Evolutionary conservation across 805 yeast species (phyloP), one percentile per base, ranked within the genome.

Genomic region (Starmera quercuum): DNA sequence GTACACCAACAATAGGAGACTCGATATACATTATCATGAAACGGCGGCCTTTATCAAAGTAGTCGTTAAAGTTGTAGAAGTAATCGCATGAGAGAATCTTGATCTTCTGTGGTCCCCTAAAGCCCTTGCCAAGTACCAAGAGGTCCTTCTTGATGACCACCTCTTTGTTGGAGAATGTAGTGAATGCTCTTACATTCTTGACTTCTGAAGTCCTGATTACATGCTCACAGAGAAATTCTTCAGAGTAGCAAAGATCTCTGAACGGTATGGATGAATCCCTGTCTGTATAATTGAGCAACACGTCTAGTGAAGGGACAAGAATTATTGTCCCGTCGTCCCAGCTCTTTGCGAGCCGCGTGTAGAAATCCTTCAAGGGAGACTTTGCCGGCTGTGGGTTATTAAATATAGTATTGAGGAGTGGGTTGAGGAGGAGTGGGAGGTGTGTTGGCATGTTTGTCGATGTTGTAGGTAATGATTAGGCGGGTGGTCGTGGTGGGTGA

Each of bases 141-240:
- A 54, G 43, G 16, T 75, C 78, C 37, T 75, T 76, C 45, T 72
- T 73, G 20, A 83, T 56, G 2, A 70, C 53, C 0, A 82, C 54
- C 33, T 74, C 77, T 43, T 68, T 70, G 15, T 75, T 74, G 48
- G 68, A 77, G 26, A 78, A 43, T 0, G 87, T 75, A 35, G 57
- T 59, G 41, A 67, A 74, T 13, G 70, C 55, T n/a, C 61, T 49
- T 51, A 66, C 47, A 33, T 39, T 42, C 36, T 47, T 38, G 45
- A 45, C 17, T 47, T 51, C 54, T 9, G 54, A 48, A 3, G 67
- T 58, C 30, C 64, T 53, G 14, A 81, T 54, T 17, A 83, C 68
- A 51, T 83, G 90, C 2, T 83, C 71, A 30, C 67, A 66, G 7
- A 81, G 59, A 50, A 81, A 82, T 18, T 76, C 83, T 22, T 71